These are phyloP conservation scores for Globisporangium echinulatum DNA, from an alignment of 352 stramenopile species.

Conservation along the genomic window DNA sequence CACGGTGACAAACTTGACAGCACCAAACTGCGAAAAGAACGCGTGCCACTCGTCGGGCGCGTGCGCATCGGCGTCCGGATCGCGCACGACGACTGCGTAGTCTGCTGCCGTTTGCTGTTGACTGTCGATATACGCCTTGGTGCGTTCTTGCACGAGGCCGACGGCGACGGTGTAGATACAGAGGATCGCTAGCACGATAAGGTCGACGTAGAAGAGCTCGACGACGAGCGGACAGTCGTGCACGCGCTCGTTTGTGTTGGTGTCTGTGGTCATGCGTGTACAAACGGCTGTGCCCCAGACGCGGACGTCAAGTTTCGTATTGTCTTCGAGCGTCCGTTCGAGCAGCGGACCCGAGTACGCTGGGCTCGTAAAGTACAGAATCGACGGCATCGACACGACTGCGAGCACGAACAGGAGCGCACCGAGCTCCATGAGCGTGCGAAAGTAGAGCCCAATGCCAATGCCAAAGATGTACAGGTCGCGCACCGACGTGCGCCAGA, in stretches of 20 bases:
- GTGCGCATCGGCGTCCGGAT: conserved; percentile 60
- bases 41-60: conserved; percentile 56
- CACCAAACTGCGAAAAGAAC: conserved; percentile 67
- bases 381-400: conserved; percentile 45
- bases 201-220: conserved; percentile 49
- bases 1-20: conserved; percentile 66
- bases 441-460: conserved; percentile 74
- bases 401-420: conserved; percentile 50
- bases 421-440: conserved; percentile 54
- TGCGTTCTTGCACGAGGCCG: conserved; percentile 31
- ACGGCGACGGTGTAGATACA: conserved; percentile 39
- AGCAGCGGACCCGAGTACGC: conserved; percentile 43
- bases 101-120: conserved; percentile 63
- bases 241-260: conserved; percentile 4
- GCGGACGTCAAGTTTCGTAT: conserved; percentile 34
- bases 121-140: conserved; percentile 40
- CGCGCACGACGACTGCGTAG: conserved; percentile 67
- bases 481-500: conserved; percentile 49
- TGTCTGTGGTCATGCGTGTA: conserved; percentile 25
- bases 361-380: conserved; percentile 60
- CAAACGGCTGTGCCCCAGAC: conserved; percentile 55
- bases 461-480: conserved; percentile 71
- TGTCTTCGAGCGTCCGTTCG: conserved; percentile 20
- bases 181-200: conserved; percentile 44
- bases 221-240: conserved; percentile 53